These are phyloP conservation scores for Starmera quercuum DNA, from an alignment of 805 yeast genomes.

Conservation along the genomic window DNA sequence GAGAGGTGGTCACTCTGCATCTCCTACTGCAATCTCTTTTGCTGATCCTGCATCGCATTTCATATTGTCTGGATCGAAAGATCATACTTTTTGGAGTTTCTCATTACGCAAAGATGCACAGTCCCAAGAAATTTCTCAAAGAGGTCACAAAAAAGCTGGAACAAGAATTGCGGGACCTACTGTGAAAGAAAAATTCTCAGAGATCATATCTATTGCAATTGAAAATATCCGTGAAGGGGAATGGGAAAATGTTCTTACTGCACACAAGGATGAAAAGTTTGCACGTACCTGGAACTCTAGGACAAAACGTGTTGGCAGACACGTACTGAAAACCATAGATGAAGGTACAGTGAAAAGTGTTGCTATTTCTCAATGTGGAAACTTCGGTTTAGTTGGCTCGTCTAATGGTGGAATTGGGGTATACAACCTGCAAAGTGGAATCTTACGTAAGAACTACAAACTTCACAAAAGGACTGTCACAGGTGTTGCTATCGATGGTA, in stretches of 20 bases:
- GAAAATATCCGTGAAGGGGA: conserved; percentile 73
- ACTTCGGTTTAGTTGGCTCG: conserved; percentile 89
- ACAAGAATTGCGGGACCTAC: conserved; percentile 50
- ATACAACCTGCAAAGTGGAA: conserved; percentile 90
- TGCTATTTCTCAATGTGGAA: conserved; percentile 86
- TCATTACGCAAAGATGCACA: conserved; percentile 95
- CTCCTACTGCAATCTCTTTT: conserved; percentile 71
- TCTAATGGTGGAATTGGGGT: conserved; percentile 77
- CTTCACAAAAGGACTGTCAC: conserved; percentile 76
- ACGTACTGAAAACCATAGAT: conserved; percentile 67
- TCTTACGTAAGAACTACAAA: conserved; percentile 58
- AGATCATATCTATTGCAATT: conserved; percentile 61
- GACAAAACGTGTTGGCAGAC: conserved; percentile 72
- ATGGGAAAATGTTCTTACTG: conserved; percentile 91
- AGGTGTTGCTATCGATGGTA: conserved; percentile 82
- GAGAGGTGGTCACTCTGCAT: conserved; percentile 95
- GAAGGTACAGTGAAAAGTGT: conserved; percentile 68
- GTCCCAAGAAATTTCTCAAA: conserved; percentile 86
- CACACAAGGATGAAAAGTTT: conserved; percentile 72
- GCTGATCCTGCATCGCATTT: conserved; percentile 79
- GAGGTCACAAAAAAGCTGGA: conserved; percentile 41
- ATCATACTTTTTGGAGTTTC: conserved; percentile 82
- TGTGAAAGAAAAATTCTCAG: conserved; percentile 68
- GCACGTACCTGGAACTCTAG: conserved; percentile 91
- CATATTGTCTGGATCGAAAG: conserved; percentile 79